phyloP scores from a whole-genome alignment of 192 early-diverging fungal genomes.

The Linnemannia zychae region DNA sequence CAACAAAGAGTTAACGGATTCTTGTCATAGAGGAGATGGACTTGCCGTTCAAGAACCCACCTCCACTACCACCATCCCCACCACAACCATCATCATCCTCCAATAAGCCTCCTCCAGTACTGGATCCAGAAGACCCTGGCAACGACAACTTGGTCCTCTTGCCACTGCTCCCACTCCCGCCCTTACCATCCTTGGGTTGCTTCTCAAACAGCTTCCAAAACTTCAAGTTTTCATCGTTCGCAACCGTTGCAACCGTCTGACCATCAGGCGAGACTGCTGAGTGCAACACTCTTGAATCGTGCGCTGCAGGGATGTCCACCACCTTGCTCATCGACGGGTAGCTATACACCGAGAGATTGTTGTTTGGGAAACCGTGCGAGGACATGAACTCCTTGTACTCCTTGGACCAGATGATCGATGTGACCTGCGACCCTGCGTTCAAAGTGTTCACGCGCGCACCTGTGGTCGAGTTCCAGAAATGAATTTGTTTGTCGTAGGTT shows the following conservation, averaged over 20 bases:
- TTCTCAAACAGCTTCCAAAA: conserved; percentile 95
- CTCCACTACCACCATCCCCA: conserved; percentile 12
- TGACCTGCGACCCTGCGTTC: conserved; percentile 92
- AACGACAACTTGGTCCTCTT: background rate
- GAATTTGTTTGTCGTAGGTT: conserved; percentile 88
- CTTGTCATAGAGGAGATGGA: conserved; percentile 36
- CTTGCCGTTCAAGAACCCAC: conserved; percentile 13
- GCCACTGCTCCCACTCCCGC: conserved; percentile 16
- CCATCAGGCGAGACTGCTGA: conserved; percentile 93
- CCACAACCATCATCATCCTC: background rate
- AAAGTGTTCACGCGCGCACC: conserved; percentile 71
- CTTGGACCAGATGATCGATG: conserved; percentile 91
- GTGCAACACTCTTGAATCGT: conserved; percentile 91
- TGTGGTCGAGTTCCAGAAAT: conserved; percentile 92
- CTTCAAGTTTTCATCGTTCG: conserved; percentile 94
- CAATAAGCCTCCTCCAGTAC: background rate
- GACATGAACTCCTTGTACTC: conserved; percentile 89
- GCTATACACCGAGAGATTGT: conserved; percentile 89
- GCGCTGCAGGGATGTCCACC: conserved; percentile 82
- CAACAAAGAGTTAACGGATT: background rate
- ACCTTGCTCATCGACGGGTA: conserved; percentile 81
- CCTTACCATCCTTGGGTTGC: conserved; percentile 20
- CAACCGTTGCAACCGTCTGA: conserved; percentile 90
- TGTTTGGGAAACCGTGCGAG: conserved; percentile 93
- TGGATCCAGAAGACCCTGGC: background rate